Conservation (phyloP, 768 basidiomycete species). For the Calocybe cyanea region DNA sequence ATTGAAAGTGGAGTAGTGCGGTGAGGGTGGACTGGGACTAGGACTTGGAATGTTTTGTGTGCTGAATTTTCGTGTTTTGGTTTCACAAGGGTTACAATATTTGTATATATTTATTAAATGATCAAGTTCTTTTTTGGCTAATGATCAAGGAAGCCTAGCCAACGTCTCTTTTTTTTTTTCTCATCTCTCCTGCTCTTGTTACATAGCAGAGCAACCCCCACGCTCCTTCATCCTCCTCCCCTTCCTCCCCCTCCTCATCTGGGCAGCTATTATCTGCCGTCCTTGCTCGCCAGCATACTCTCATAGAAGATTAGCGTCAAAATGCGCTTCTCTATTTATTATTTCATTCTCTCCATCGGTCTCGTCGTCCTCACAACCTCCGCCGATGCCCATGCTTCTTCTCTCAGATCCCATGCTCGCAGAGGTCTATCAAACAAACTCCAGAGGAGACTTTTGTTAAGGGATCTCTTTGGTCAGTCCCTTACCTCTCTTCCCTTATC, state of each 20-base stretch:
- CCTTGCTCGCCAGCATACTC: slow-evolving; percentile 9
- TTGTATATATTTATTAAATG: too few relatives aligned
- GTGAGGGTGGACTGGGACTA: too few relatives aligned
- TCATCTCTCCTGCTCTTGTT: background rate
- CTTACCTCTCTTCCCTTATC: background rate
- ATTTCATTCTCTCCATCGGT: slow-evolving; percentile 26
- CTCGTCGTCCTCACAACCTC: slow-evolving; percentile 19
- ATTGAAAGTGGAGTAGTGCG: too few relatives aligned
- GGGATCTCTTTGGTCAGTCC: background rate
- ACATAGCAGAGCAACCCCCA: too few relatives aligned
- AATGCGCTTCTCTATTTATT: slow-evolving; percentile 28
- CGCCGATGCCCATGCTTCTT: slow-evolving; percentile 38
- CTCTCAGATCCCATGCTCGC: slow-evolving; percentile 27
- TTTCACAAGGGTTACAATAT: too few relatives aligned
- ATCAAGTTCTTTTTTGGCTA: too few relatives aligned
- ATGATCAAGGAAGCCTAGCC: too few relatives aligned
- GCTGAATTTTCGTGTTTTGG: too few relatives aligned
- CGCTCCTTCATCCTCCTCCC: too few relatives aligned
- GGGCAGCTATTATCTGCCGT: slow-evolving; percentile 15
- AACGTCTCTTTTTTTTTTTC: too few relatives aligned
- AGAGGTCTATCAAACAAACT: slow-evolving; percentile 25
- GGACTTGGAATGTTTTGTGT: too few relatives aligned
- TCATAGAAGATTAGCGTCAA: slow-evolving; percentile 14
- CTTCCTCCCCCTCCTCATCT: slow-evolving; percentile 17
- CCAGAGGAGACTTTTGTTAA: slow-evolving; percentile 11